Evolutionary conservation across 2,329 filamentous ascomycete genomes (phyloP), one percentile per base, ranked within the genome.

Genomic region (Chaetomiaceae sp.): DNA sequence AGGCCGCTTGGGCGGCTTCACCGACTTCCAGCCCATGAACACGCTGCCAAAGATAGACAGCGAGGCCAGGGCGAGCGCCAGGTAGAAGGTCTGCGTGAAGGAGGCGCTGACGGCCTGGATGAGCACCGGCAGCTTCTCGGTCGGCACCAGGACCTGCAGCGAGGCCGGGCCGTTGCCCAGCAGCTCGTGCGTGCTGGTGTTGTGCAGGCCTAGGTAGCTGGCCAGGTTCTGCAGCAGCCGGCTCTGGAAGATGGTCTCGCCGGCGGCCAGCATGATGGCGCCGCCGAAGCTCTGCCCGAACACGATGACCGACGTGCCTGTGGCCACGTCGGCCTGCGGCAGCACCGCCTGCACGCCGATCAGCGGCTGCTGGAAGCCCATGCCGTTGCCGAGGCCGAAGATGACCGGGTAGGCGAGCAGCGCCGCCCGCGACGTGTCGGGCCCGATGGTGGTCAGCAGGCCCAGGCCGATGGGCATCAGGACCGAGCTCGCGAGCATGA

Each of bases 1-100:
- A 19, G 4, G n/a, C 11, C 29, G 25, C 6, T 36, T 46, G 20
- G 43, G 43, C 34, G 38, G 31, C 59, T 76, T 77, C 22, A 78
- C 71, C 54, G 70, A 75, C 65, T 70, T 71, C 70, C 70, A 72
- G 63, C 76, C 73, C 56, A 76, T 69, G 1, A 64, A 61, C 14
- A 69, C 56, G 6, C 61, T 47, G 8, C 66, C 65, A 31, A 68
- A 25, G 44, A 69, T 66, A 1, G 69, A 65, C 14, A 74, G 49
- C 25, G 70, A 69, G 0, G 69, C 69, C 53, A 75, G 51, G 11
- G 70, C 72, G 19, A 69, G 61, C 45, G 63, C 61, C 47, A 70
- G 57, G 14, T 67, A 50, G 52, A 68, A 71, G 1, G 69, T 64
- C 39, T 62, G 54, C 6, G 57, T 61, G 14, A 72, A 45, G 9